Conservation (phyloP, 1,139 yeast genomes). For the Yamadazyma diospyri region DNA sequence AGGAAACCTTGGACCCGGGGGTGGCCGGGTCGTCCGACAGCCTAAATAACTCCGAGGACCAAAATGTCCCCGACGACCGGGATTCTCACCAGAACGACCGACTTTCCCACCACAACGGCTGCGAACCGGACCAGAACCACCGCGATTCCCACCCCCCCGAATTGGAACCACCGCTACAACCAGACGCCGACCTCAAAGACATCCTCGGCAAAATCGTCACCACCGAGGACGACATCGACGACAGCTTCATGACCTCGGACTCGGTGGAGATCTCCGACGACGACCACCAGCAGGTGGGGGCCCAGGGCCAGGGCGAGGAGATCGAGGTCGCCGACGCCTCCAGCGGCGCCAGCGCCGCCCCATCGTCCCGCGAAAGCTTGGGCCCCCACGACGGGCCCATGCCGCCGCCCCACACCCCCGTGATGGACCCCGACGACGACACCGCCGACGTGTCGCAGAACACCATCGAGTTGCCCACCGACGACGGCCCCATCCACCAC, state of each 20-base stretch:
- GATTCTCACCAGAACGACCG: neutral
- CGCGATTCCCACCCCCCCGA: too few relatives aligned
- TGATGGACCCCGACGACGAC: constrained; percentile 8
- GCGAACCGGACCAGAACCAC: neutral
- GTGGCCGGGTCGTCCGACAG: neutral
- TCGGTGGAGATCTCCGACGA: constrained; percentile 8
- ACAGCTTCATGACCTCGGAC: constrained; percentile 11
- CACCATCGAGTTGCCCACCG: neutral
- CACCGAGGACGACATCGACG: constrained; percentile 34
- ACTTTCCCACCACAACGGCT: neutral
- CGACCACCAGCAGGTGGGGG: constrained; percentile 8
- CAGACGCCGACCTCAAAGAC: constrained; percentile 16
- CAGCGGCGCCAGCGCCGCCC: constrained; percentile 13
- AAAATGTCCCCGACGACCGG: neutral
- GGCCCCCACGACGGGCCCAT: too few relatives aligned
- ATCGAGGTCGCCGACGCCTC: constrained; percentile 11
- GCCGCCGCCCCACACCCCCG: too few relatives aligned
- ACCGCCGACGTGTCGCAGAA: constrained; percentile 1
- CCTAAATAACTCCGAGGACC: neutral
- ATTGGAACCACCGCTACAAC: too few relatives aligned
- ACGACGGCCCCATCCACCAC: too few relatives aligned
- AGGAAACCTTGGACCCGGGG: constrained; percentile 37
- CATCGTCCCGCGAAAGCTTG: too few relatives aligned
- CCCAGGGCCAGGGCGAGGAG: constrained; percentile 7
- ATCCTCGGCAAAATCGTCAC: constrained; percentile 32